Evolutionary conservation across 2,329 filamentous ascomycete genomes (phyloP).

Genomic region (Ophiostoma ulmi): DNA sequence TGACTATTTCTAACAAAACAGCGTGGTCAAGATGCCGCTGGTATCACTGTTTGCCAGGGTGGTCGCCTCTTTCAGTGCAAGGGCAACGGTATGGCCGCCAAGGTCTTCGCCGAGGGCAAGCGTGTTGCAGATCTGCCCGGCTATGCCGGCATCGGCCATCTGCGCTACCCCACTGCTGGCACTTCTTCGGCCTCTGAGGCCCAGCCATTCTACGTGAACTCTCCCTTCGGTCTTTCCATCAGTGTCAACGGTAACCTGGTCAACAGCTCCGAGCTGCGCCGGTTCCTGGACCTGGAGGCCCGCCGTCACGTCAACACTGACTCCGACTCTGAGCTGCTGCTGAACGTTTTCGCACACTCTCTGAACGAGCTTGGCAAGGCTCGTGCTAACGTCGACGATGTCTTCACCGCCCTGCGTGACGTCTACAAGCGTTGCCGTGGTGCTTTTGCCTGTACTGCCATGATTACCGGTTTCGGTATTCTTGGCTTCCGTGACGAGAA

Average conservation of each 20-base stretch:
- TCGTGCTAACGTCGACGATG: slow-evolving; percentile 73
- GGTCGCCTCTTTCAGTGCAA: slow-evolving; percentile 86
- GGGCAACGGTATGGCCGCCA: slow-evolving; percentile 72
- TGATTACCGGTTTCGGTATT: slow-evolving; percentile 78
- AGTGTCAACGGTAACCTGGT: slow-evolving; percentile 87
- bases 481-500: slow-evolving; percentile 73
- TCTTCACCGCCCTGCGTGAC: slow-evolving; percentile 65
- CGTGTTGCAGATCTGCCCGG: slow-evolving; percentile 65
- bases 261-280: slow-evolving; percentile 63
- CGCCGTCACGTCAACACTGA: slow-evolving; percentile 88
- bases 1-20: background rate
- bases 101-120: slow-evolving; percentile 73
- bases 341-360: slow-evolving; percentile 83
- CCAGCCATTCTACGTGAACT: slow-evolving; percentile 90
- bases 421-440: slow-evolving; percentile 73
- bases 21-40: slow-evolving; percentile 81
- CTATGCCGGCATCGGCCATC: slow-evolving; percentile 74
- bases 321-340: slow-evolving; percentile 78
- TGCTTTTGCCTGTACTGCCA: slow-evolving; percentile 76
- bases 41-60: slow-evolving; percentile 70
- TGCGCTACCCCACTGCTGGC: slow-evolving; percentile 85
- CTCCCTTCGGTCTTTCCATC: slow-evolving; percentile 75
- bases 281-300: slow-evolving; percentile 69
- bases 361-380: slow-evolving; percentile 80
- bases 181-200: slow-evolving; percentile 69